These are phyloP conservation scores for Neoscytalidium dimidiatum DNA, from an alignment of 2,329 filamentous ascomycete species.

Conservation along the genomic window DNA sequence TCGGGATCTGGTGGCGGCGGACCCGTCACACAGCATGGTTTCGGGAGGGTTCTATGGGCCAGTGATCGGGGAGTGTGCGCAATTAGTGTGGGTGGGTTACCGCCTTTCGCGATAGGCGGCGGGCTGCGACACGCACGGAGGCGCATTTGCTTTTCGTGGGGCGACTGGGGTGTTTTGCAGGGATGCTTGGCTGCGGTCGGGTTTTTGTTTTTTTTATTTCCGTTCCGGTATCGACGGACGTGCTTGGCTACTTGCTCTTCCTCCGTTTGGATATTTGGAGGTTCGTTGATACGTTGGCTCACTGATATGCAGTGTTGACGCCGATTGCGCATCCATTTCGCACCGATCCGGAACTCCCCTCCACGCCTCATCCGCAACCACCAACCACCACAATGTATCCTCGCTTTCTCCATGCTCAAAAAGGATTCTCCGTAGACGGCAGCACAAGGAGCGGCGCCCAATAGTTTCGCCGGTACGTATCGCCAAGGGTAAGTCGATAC, in stretches of 20 bases:
- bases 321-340: no score
- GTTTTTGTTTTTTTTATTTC: no score
- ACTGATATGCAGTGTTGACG: no score
- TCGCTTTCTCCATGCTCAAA: neutral
- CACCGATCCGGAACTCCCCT: no score
- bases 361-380: neutral
- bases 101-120: constrained; percentile 5
- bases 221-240: no score
- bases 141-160: neutral
- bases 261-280: no score
- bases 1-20: no score
- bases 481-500: neutral
- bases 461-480: neutral
- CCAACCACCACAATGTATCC: neutral
- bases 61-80: neutral
- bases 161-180: neutral
- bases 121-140: neutral
- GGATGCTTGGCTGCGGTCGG: no score
- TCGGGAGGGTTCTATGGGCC: no score
- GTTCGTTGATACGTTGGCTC: no score
- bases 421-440: neutral
- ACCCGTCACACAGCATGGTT: neutral
- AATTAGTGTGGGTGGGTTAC: neutral
- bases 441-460: neutral
- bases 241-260: no score